Evolutionary conservation across 345 rosid species (phyloP).

Genomic region (Capsella bursapastoris): DNA sequence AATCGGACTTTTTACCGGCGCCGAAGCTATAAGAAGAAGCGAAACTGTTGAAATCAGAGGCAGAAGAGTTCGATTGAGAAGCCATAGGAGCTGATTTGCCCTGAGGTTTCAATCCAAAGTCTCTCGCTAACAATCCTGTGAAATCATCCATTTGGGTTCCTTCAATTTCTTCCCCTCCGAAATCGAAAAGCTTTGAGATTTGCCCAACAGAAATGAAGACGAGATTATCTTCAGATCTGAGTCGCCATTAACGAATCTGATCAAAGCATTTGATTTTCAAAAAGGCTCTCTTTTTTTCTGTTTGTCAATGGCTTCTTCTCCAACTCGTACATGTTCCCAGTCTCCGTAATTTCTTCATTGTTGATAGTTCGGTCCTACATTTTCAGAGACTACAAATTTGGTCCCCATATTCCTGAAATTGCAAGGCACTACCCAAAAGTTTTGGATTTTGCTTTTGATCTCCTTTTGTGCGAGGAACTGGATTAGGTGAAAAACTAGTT

Average conservation of each 20-base stretch:
- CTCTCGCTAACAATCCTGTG: constrained; percentile 62
- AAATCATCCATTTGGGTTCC: constrained; percentile 66
- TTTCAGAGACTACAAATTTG: background rate
- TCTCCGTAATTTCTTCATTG: background rate
- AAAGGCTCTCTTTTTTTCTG: background rate
- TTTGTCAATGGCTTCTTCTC: background rate
- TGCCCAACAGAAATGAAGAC: background rate
- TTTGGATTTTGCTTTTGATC: background rate
- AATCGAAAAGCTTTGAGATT: background rate
- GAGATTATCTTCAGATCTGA: constrained; percentile 14
- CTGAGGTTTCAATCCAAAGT: constrained; percentile 72
- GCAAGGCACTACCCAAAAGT: background rate
- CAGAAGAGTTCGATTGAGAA: constrained; percentile 47
- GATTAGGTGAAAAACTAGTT: no score
- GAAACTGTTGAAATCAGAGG: constrained; percentile 32
- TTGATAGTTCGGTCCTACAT: background rate
- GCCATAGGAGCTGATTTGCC: constrained; percentile 86
- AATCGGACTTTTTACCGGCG: constrained; percentile 34
- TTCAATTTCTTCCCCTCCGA: background rate
- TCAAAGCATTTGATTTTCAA: background rate
- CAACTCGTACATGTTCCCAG: background rate
- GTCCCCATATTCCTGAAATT: background rate
- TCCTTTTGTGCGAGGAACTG: no score
- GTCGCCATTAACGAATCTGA: constrained; percentile 6
- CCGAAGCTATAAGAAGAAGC: constrained; percentile 43